phyloP scores from a whole-genome alignment of 2,329 filamentous ascomycete species.

The Colletotrichum scovillei region DNA sequence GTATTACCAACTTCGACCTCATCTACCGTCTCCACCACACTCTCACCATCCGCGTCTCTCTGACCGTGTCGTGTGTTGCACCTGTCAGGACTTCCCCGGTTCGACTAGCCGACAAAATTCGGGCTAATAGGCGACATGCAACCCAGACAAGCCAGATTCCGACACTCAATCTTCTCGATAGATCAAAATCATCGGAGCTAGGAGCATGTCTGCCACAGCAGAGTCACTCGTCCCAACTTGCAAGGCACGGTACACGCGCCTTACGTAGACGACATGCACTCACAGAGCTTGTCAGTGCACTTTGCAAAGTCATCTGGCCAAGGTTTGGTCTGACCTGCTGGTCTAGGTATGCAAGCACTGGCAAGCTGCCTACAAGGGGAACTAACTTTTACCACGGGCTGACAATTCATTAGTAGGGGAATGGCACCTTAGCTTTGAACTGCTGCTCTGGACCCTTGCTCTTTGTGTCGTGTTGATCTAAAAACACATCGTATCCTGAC shows the following conservation, averaged over 20 bases:
- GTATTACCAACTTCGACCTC: background rate
- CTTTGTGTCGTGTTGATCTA: background rate
- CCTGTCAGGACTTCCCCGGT: constrained; percentile 21
- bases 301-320: background rate
- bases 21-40: constrained; percentile 7
- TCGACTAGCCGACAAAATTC: background rate
- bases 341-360: background rate
- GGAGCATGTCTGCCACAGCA: background rate
- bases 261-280: constrained; percentile 18
- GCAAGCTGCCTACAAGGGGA: background rate
- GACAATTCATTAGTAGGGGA: background rate
- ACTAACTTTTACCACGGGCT: background rate
- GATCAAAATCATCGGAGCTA: background rate
- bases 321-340: constrained; percentile 6
- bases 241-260: background rate
- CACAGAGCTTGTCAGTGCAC: background rate
- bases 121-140: background rate
- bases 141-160: background rate
- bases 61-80: constrained; percentile 5
- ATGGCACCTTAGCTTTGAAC: background rate
- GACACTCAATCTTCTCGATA: background rate
- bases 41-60: constrained; percentile 15
- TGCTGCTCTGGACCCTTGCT: constrained; percentile 14
- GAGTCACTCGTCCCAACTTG: constrained; percentile 11
- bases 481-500: background rate